Percentiles rank a stretch among this genome's conserved stretches.
phyloP scores from a whole-genome alignment of 2,329 filamentous ascomycete species.

The Penicillium sp. region DNA sequence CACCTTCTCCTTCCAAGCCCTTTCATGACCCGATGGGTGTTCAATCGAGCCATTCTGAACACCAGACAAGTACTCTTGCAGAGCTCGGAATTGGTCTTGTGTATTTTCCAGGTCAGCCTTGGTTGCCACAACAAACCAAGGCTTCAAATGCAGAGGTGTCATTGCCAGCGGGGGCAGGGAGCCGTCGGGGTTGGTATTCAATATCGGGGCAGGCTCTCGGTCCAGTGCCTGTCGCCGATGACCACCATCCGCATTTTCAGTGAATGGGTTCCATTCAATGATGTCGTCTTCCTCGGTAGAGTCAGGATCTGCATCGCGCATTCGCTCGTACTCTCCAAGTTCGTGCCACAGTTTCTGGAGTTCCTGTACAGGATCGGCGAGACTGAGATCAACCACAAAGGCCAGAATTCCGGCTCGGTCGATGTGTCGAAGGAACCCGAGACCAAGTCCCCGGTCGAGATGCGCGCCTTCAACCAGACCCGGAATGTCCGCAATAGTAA shows the following conservation, averaged over 20 bases:
- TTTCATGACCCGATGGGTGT: constrained; percentile 74
- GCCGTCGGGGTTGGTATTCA: constrained; percentile 16
- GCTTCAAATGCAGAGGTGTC: constrained; percentile 84
- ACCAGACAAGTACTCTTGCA: constrained; percentile 69
- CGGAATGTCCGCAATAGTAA: constrained; percentile 94
- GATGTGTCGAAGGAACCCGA: constrained; percentile 90
- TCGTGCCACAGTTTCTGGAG: constrained; percentile 86
- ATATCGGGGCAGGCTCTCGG: constrained; percentile 3
- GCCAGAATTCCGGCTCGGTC: constrained; percentile 90
- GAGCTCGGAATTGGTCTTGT: constrained; percentile 68
- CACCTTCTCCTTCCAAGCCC: constrained; percentile 59
- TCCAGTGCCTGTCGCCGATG: constrained; percentile 3
- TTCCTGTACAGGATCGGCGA: constrained; percentile 74
- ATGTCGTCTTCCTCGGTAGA: constrained; percentile 56
- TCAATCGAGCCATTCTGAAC: constrained; percentile 62
- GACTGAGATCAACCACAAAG: constrained; percentile 84
- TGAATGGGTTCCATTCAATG: constrained; percentile 49
- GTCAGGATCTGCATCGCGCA: constrained; percentile 70
- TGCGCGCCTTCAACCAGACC: constrained; percentile 91
- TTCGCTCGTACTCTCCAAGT: constrained; percentile 81
- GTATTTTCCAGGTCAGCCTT: constrained; percentile 84
- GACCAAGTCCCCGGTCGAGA: constrained; percentile 83
- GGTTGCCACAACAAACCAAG: constrained; percentile 94
- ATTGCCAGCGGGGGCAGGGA: constrained; percentile 51
- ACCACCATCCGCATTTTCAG: constrained; percentile 27